Evolutionary conservation across 768 basidiomycete genomes (phyloP), one percentile per base, ranked within the genome.

Genomic region (Termitomyces sp.): DNA sequence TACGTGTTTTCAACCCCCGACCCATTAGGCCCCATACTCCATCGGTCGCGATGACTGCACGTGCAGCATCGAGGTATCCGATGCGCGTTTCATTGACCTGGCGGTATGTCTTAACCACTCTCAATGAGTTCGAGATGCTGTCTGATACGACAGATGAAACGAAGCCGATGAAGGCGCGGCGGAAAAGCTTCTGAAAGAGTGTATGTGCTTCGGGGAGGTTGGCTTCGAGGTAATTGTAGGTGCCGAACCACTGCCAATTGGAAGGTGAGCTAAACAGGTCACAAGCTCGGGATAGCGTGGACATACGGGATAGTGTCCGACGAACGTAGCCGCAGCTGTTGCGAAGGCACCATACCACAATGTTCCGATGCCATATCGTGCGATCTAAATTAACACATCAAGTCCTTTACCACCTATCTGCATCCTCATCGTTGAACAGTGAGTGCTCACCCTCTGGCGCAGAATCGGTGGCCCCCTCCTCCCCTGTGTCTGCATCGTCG

Each of bases 41-140:
- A 63, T 97, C 95, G 0, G 75, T 72, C 1, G 80, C 81, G 39
- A 97, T 76, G 49, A 98, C 89, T 6, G 83, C 85, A 50, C 80
- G 80, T 0, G 92, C 94, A 0, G 93, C 91, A 54, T 87, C 83
- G 4, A 78, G 57, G 69, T 98, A 98, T 1, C 87, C 83, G 16
- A 98, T 88, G 33, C 84, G 81, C 5, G 83, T 84, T 60, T 89
- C 87, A 68, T 94, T 85, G 34, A 95, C 93, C 70, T 98, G 96
- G 16, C 95, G 78, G 73, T 97, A 98, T 0, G 96, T 98, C 81
- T 98, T 98, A 68, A 98, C 74, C 2, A 98, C 95, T 20, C 93
- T 84, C 1, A 98, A 76, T 6, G 89, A 93, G 75, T 98, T 98
- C 46, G 89, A 92, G 44, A 89, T 68, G 2, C 87, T 89, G 68